Evolutionary conservation across 2,329 filamentous ascomycete species (phyloP).

Genomic region (Ophiostoma novo-ulmi): DNA sequence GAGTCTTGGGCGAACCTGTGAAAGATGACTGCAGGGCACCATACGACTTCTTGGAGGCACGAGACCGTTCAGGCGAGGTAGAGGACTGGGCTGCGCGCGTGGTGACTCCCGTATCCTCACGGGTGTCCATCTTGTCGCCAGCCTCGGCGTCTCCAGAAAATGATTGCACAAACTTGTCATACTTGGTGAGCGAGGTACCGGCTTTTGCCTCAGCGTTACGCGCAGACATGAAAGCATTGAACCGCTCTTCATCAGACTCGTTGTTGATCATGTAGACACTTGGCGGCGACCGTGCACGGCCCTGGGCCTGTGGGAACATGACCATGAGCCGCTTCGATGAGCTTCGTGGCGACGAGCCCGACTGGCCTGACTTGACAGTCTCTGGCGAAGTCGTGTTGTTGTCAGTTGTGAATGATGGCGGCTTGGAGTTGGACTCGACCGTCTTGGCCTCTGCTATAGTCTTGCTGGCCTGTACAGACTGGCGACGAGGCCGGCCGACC

Average conservation of each 20-base stretch:
- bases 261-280: constrained; percentile 21
- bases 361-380: background rate
- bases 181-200: constrained; percentile 5
- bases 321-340: constrained; percentile 24
- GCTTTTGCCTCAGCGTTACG: constrained; percentile 21
- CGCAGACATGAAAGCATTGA: constrained; percentile 18
- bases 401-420: background rate
- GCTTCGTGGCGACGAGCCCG: background rate
- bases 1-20: background rate
- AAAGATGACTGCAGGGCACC: background rate
- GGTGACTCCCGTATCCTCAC: background rate
- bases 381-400: constrained; percentile 16
- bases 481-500: constrained; percentile 18
- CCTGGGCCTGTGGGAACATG: constrained; percentile 18
- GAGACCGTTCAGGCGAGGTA: background rate
- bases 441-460: background rate
- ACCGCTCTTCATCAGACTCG: constrained; percentile 24
- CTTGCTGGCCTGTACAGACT: constrained; percentile 10
- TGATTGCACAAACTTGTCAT: constrained; percentile 12
- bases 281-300: constrained; percentile 23
- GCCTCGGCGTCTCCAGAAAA: background rate
- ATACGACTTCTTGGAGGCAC: background rate
- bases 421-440: background rate
- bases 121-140: constrained; percentile 2
- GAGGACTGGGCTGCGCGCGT: background rate